Base-by-base conservation (phyloP, 2,329 filamentous ascomycete genomes). In the Trematosphaeria pertusa region DNA sequence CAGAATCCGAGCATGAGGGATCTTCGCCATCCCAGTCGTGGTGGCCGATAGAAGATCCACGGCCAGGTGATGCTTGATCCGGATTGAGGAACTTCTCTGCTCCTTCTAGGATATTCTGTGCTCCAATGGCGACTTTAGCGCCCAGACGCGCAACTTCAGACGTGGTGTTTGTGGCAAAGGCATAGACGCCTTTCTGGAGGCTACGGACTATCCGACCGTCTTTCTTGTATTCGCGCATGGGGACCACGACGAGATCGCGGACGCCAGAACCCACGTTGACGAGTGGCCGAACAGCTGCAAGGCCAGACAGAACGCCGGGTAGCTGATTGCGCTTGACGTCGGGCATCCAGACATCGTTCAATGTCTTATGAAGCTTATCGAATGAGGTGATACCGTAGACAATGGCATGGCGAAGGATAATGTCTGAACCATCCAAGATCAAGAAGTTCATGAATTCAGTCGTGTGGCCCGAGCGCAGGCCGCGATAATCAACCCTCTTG, bases 381-480 rank as follows among this genome's bases (percentile, higher is more conserved):
- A 97, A 97, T 0, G 94, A 94, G 6, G 86, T 86, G 1, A 96
- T 84, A 20, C 95, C 94, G 59, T 97, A 97, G 26, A 97, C 85
- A 58, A 99, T 97, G 19, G 89, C 88, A 67, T 93, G 92, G 10
- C 89, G 84, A 42, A 99, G 81, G 5, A 88, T 83, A 81, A 99
- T 88, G 50, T 93, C 86, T 2, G 94, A 86, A 56, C 89, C 87
- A 59, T 99, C 94, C 1, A 99, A 82, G 11, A 93, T 89, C 55
- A 99, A 82, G 68, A 99, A 97, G 71, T 99, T 99, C 92, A 97
- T 97, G 64, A 99, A 96, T 70, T 99, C 94, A 0, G 91, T 96
- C 0, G 94, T 97, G 57, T 90, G 91, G 1, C 94, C 94, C 1
- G 94, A 97, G 19, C 92, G 86, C 3, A 99, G 81, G 3, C 92